These are phyloP conservation scores for Cylindrotheca fusiformis DNA, from an alignment of 108 stramenopile species.

Conservation along the genomic window DNA sequence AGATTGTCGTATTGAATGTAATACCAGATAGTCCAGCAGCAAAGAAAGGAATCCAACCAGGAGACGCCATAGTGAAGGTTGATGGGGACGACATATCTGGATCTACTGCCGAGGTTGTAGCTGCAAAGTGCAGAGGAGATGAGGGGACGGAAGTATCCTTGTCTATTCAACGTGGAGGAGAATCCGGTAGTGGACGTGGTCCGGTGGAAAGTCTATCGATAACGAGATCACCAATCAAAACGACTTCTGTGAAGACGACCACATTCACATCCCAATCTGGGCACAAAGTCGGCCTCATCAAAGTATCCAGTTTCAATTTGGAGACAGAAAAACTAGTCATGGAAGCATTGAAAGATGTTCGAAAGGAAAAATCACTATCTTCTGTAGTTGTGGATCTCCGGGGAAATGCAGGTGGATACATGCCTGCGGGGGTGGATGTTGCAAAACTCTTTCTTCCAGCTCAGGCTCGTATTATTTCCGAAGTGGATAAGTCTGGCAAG, in stretches of 20 bases:
- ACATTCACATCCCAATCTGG: slow-evolving; percentile 14
- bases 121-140: slow-evolving; percentile 49
- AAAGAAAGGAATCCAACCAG: slow-evolving; percentile 34
- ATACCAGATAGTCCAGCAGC: slow-evolving; percentile 39
- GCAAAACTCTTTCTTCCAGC: slow-evolving; percentile 52
- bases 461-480: slow-evolving; percentile 39
- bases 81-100: slow-evolving; percentile 44
- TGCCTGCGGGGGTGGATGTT: slow-evolving; percentile 60
- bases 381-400: slow-evolving; percentile 47
- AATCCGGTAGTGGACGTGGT: slow-evolving; percentile 1
- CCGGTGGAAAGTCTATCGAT: slow-evolving; percentile 6
- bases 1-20: slow-evolving; percentile 37
- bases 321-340: slow-evolving; percentile 40
- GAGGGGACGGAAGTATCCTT: slow-evolving; percentile 30
- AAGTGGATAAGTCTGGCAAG: slow-evolving; percentile 40
- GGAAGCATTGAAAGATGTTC: slow-evolving; percentile 27
- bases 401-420: slow-evolving; percentile 63
- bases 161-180: slow-evolving; percentile 23
- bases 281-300: slow-evolving; percentile 35
- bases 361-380: not conserved
- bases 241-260: slow-evolving; percentile 23
- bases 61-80: slow-evolving; percentile 40
- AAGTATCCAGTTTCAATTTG: slow-evolving; percentile 40
- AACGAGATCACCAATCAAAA: slow-evolving; percentile 23
- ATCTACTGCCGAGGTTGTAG: slow-evolving; percentile 44